Evolutionary conservation across 345 rosid genomes (phyloP).

Genomic region (Triadica sebifera): DNA sequence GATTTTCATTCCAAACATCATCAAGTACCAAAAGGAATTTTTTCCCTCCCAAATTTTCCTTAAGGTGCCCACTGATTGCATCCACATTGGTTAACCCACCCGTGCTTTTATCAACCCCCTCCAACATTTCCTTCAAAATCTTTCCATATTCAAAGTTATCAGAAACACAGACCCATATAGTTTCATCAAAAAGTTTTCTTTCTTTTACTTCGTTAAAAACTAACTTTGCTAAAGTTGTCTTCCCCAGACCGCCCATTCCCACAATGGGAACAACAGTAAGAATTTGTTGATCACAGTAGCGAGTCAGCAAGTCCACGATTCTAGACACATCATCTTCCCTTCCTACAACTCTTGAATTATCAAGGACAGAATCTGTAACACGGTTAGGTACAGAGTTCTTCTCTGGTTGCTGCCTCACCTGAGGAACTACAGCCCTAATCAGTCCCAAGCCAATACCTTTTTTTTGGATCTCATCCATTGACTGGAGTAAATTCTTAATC

Average conservation of each 20-base stretch:
- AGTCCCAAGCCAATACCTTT: not conserved
- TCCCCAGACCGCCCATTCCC: constrained; percentile 32
- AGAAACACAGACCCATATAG: constrained; percentile 20
- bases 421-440: not conserved
- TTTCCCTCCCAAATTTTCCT: not conserved
- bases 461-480: not conserved
- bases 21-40: constrained; percentile 19
- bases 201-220: not conserved
- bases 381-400: not conserved
- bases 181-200: not conserved
- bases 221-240: constrained; percentile 18
- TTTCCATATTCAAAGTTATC: not conserved
- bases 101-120: not conserved
- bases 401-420: not conserved
- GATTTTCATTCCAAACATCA: constrained; percentile 23
- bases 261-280: constrained; percentile 14
- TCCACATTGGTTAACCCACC: not conserved
- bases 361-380: not conserved
- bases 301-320: not conserved
- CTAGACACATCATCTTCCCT: not conserved
- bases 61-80: not conserved
- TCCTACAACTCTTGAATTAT: not conserved
- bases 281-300: not conserved
- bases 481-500: not conserved
- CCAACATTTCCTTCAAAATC: constrained; percentile 19